Evolutionary conservation across 768 basidiomycete genomes (phyloP).

Genomic region (Neoboletus magnificus): DNA sequence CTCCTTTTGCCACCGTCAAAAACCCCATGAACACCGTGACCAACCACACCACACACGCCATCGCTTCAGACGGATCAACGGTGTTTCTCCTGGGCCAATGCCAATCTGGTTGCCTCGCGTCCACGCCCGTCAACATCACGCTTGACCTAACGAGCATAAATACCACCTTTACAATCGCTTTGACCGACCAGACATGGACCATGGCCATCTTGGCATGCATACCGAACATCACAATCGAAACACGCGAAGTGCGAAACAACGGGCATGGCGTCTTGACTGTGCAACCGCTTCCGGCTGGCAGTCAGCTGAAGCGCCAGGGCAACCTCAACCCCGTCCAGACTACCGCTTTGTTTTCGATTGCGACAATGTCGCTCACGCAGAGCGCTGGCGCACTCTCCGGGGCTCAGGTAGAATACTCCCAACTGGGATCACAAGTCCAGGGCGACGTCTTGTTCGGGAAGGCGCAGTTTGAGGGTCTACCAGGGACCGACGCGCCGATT

Average conservation of each 20-base stretch:
- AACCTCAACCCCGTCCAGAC: constrained; percentile 27
- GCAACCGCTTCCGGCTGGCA: constrained; percentile 11
- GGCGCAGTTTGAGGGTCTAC: constrained; percentile 9
- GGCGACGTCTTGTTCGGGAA: constrained; percentile 21
- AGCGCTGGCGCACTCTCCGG: constrained; percentile 1
- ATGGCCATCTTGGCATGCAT: constrained; percentile 20
- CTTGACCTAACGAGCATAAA: constrained; percentile 15
- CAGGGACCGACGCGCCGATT: background rate
- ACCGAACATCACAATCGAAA: constrained; percentile 25
- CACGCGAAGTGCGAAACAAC: constrained; percentile 25
- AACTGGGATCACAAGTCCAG: constrained; percentile 18
- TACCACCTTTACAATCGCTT: constrained; percentile 10
- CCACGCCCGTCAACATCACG: background rate
- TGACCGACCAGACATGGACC: constrained; percentile 18
- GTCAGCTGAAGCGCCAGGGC: constrained; percentile 15
- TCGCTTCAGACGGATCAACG: constrained; percentile 19
- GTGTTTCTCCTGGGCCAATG: constrained; percentile 24
- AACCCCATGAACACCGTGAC: constrained; percentile 6
- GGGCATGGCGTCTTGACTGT: constrained; percentile 18
- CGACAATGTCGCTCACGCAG: constrained; percentile 6
- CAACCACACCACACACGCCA: constrained; percentile 23
- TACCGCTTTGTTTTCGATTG: constrained; percentile 21
- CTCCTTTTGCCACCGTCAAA: constrained; percentile 4
- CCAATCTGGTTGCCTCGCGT: constrained; percentile 10
- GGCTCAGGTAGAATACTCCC: background rate